Evolutionary conservation across 164 flowering plant genomes (phyloP), one percentile per base, ranked within the genome.

Genomic region (Chimonanthus salicifolius): DNA sequence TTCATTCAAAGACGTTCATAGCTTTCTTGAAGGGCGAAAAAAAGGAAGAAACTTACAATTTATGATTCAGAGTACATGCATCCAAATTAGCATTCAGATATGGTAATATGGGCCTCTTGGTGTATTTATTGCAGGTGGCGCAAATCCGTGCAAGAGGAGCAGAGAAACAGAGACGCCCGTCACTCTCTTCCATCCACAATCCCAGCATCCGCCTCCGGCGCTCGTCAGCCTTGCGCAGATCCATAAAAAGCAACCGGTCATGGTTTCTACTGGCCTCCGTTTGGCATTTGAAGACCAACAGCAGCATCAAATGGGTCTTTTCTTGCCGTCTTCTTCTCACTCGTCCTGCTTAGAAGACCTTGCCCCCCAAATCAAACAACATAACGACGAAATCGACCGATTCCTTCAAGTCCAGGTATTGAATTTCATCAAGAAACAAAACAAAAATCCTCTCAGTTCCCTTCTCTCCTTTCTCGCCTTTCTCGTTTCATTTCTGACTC

Each of bases 321-420:
- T 46, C 33, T 58, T 15, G 68, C 79, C 72, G 0, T 72, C 85
- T 7, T 72, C 86, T 2, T 13, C 69, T 49, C 47, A 79, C 13
- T 79, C 87, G 13, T 62, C 83, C 0, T 62, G 84, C 3, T 81
- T 89, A 0, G 86, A 90, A 11, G 92, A 87, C 64, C 74, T 90
- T 43, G 66, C 85, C 15, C 7, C 72, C 47, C 89, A 84, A 74
- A 80, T 92, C 75, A 90, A 84, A 69, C 86, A 85, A 58, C 97
- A 90, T 44, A 76, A 86, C 6, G 91, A 90, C 11, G 97, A 92
- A 81, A 74, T 92, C 46, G 89, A 89, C 68, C 90, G 86, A 74
- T 85, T 88, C 71, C 88, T 92, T 44, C 88, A 80, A 77, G 78
- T 87, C 77, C 97, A 92, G 97, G 97, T 92, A 77, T 44, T 18